Evolutionary conservation across 805 yeast species (phyloP), one percentile per base, ranked within the genome.

Genomic region (Sugiyamaella smithiae): DNA sequence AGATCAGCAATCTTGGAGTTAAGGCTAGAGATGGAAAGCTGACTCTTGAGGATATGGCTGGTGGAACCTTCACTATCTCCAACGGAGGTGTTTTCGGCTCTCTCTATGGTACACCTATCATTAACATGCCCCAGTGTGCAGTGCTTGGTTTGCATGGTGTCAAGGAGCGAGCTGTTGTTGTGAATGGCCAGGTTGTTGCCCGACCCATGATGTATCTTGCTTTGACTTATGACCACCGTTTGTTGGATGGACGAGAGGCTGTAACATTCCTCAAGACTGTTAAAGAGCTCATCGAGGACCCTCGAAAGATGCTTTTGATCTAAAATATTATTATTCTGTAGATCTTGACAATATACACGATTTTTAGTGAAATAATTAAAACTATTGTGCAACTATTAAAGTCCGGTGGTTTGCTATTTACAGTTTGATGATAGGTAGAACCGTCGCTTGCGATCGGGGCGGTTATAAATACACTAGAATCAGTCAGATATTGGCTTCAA

Each of bases 131-230:
- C 48, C 99, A 93, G 76, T 89, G 96, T 51, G 97, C 98, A 40
- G 99, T 93, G 20, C 79, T 93, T 61, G 99, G 99, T 61, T 80
- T 93, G 67, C 99, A 93, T 65, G 98, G 97, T 71, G 85, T 88
- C 61, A 93, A 93, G 77, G 91, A 93, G 71, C 89, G 98, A 78
- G 93, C 98, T 40, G 96, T 93, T 52, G 91, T 91, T 52, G 89
- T 93, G 52, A 84, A 93, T 61, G 99, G 99, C 48, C 90, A 91
- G 78, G 79, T 93, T 61, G 99, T 87, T 59, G 80, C 91, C 40
- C 86, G 98, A 78, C 99, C 99, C 69, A 91, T 93, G 98, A 93
- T 93, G 99, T 93, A 93, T 80, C 74, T 93, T 64, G 99, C 99
- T 47, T 84, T 93, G 70, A 91, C 99, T 51, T 93, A 93, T 71